phyloP scores from a whole-genome alignment of 148 eudicot species.

The Cornus kousa region DNA sequence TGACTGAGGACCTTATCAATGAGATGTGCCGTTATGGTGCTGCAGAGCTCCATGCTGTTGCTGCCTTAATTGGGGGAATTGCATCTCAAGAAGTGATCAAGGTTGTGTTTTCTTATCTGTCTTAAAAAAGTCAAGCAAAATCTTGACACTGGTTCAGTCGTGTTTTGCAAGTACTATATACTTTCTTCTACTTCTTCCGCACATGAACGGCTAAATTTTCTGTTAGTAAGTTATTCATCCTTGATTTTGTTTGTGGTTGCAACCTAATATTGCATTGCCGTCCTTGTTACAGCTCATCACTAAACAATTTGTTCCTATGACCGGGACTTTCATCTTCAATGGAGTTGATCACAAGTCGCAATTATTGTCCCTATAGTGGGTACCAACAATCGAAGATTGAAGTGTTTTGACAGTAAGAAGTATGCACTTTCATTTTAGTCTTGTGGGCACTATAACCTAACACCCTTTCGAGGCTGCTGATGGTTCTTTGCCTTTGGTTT shows the following conservation, averaged over 20 bases:
- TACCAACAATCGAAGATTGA: not conserved
- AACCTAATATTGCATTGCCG: not conserved
- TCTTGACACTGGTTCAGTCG: not conserved
- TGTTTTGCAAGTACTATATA: not conserved
- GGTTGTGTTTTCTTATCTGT: constrained; percentile 31
- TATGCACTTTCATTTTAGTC: not conserved
- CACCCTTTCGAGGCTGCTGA: not conserved
- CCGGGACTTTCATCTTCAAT: constrained; percentile 88
- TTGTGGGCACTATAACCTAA: not conserved
- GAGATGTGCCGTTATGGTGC: constrained; percentile 94
- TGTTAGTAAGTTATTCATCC: not conserved
- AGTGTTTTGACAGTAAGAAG: constrained; percentile 12
- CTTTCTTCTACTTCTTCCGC: not conserved
- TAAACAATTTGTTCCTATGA: constrained; percentile 77
- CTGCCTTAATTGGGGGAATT: constrained; percentile 85
- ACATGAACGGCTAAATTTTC: no score
- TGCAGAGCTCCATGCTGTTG: constrained; percentile 90
- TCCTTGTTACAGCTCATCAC: constrained; percentile 68
- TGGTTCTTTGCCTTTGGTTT: not conserved
- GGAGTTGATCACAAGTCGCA: constrained; percentile 94
- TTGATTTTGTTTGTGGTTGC: not conserved
- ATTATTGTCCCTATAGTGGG: constrained; percentile 47
- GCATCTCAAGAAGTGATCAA: constrained; percentile 96
- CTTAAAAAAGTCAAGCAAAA: not conserved
- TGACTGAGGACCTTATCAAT: constrained; percentile 87